Base-by-base conservation (phyloP, 2,329 filamentous ascomycete genomes). In the Corinectria fuckeliana region DNA sequence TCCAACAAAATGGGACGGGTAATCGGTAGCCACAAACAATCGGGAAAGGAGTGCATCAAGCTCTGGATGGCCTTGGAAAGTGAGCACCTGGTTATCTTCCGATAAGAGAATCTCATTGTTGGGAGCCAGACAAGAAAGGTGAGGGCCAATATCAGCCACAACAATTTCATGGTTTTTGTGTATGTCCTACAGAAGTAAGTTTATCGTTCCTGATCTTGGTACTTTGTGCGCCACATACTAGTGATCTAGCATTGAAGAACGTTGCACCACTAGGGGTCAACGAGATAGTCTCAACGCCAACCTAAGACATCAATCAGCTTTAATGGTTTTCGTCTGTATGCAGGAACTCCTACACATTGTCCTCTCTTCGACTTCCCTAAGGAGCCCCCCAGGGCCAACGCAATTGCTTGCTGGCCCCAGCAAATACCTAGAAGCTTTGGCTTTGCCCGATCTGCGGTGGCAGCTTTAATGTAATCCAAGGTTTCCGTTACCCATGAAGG, bases 401-500 rank as follows among this genome's bases (percentile, higher is more conserved):
- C 47, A 38, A 50, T 50, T 50, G 47, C 47, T 38, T 50, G 47
- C n/a, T 39, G 48, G 18, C 48, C 48, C 48, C 48, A 50, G 48
- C 48, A 50, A n/a, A 50, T 39, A 23, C 48, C 48, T 13, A 50
- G 30, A 23, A 50, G 30, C 48, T 50, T 50, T 23, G 48, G 16
- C 20, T 32, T 50, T 14, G 18, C 28, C 7, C 11, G 26, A 36
- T 20, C 16, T 36, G 26, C 14, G 10, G 30, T 50, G 30, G 30
- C 30, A 14, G 28, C 16, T 36, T 25, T 50, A n/a, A 50, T 50
- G 20, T 36, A 50, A 39, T 50, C 48, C 48, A 50, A 23, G 4
- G 48, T 50, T 36, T 20, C 48, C 36, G 28, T 6, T 36, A 50
- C 48, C 48, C 48, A 50, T 38, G 30, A n/a, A 23, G 48, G 48